Base-by-base conservation (phyloP, 352 stramenopile genomes). In the Paralagenidium karlingii region DNA sequence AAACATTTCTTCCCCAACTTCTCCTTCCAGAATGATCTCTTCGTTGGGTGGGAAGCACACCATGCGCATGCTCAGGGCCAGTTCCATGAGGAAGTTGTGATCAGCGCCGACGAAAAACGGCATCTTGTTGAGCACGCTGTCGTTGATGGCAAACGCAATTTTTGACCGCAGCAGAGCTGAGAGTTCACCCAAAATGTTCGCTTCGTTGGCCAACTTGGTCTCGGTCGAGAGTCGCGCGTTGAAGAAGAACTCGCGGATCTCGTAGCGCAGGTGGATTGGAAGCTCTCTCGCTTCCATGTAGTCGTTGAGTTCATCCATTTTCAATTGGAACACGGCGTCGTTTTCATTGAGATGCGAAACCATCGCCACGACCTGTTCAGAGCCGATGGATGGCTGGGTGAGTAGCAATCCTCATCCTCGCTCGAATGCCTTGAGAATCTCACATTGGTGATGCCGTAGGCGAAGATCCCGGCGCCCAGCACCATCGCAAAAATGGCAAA, bases 1-100 rank as follows among this genome's bases (percentile, higher is more conserved):
- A 42, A 87, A 87, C 74, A 87, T 87, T 40, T 87, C 74, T 45
- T 87, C 67, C 11, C 74, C 74, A 26, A 84, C 83, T 45, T 87
- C 74, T 16, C 74, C 74, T 33, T 87, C 74, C 3, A 87, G 51
- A 38, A 87, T 83, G 11, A 87, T 70, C 20, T 87, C 74, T 45
- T 87, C 74, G 10, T 82, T 48, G 0, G 74, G 74, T 15, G 74
- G 69, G 27, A 87, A 81, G 44, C 73, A 82, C 24, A 87, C 68
- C 74, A 87, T 83, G 38, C 73, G 69, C 74, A 87, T 87, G 31
- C 68, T 83, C 13, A 87, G 47, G 18, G 73, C 73, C 3, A 87
- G 59, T 42, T 87, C 73, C 69, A 87, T 82, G 34, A 87, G 57
- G 28, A 87, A 87, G 24, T 82, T 87, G 32, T 82, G 73, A 47